Base-by-base conservation (phyloP, 2,329 filamentous ascomycete species). In the Ramularia endophylla region DNA sequence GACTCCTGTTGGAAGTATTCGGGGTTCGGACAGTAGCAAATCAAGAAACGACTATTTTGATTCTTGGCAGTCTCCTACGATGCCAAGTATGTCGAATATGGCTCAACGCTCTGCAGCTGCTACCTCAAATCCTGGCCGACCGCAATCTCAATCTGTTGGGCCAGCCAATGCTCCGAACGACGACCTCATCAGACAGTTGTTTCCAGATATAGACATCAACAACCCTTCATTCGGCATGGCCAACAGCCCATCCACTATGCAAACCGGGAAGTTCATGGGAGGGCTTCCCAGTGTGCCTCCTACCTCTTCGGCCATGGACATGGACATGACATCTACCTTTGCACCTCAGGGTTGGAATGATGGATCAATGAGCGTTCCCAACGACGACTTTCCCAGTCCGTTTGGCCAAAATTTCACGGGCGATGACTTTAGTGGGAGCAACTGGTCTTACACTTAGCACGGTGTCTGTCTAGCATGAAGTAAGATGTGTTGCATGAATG, bases 271-370 rank as follows among this genome's bases (percentile, higher is more conserved):
- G 13, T 17, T 29, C 9, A 49, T 45, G 38, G 44, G 30, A 13
- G 44, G 36, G 15, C 13, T 43, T 8, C 16, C 40, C 27, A 41
- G 37, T 4, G 40, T 37, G 22, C 41, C 37, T 13, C 18, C 47
- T 2, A 41, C 43, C 11, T 40, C 50, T 8, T 31, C 39, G 3
- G 25, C 11, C 15, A 32, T 36, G 27, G 37, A 37, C 12, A 51
- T 48, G 35, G 46, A 51, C 18, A 53, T 51, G 6, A 33, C 50
- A 8, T 50, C 43, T 38, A 51, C 42, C 29, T 57, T 61, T 45
- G 51, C 52, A 3, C 44, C 53, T 8, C 58, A 60, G 40, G 49
- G 54, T 16, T 62, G 60, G 60, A 53, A 51, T 15, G 59, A 62
- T 40, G 56, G 58, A 25, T 59, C 58, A 3, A 42, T 61, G 41